phyloP scores from a whole-genome alignment of 805 yeast species.

The Metschnikowia reukaufii region DNA sequence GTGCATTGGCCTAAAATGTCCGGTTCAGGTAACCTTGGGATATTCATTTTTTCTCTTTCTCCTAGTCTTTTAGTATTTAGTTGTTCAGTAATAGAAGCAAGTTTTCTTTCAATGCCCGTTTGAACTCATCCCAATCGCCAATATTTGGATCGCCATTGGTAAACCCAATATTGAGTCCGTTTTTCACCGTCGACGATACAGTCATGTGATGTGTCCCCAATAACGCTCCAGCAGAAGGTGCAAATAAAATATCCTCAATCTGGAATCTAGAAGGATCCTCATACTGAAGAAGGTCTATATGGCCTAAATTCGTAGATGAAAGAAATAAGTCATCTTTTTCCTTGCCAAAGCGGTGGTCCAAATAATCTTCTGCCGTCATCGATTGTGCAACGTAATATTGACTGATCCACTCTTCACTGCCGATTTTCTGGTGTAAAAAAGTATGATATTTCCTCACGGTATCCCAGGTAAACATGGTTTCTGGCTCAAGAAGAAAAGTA shows the following conservation, averaged over 20 bases:
- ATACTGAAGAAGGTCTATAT: conserved; percentile 7
- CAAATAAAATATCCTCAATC: conserved; percentile 7
- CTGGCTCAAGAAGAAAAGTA: conserved; percentile 9
- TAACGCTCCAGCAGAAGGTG: conserved; percentile 9
- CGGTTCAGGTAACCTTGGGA: background rate
- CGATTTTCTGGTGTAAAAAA: conserved; percentile 5
- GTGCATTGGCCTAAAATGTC: conserved; percentile 35
- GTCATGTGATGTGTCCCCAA: conserved; percentile 10
- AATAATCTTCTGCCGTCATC: conserved; percentile 7
- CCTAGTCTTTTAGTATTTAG: background rate
- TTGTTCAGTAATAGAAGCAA: background rate
- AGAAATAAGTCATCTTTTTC: conserved; percentile 7
- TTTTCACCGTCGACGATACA: conserved; percentile 7
- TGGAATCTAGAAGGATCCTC: conserved; percentile 5
- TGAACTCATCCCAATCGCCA: conserved; percentile 7
- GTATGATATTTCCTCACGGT: conserved; percentile 6
- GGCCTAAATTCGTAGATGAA: conserved; percentile 8
- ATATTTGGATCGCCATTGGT: conserved; percentile 5
- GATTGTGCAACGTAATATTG: conserved; percentile 11
- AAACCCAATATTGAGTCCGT: conserved; percentile 9
- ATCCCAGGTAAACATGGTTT: conserved; percentile 6
- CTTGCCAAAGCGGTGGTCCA: background rate
- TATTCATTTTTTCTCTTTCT: no score
- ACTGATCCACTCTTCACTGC: conserved; percentile 5
- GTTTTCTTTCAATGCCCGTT: background rate